These are phyloP conservation scores for Aspergillus bertholletiae DNA, from an alignment of 495 filamentous ascomycete genomes.

Conservation along the genomic window DNA sequence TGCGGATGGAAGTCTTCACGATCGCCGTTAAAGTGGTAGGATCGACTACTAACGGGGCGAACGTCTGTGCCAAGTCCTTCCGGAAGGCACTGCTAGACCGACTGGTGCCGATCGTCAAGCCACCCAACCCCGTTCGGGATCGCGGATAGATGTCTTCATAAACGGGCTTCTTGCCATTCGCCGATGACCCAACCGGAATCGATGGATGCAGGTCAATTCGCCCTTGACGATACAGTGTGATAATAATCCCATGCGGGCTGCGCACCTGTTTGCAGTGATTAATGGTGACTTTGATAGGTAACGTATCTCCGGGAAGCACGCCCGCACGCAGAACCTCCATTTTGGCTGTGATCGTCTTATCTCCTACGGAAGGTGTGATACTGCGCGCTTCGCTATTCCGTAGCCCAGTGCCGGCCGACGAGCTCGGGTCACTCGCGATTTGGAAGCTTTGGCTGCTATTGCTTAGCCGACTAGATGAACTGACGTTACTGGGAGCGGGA, in stretches of 20 bases:
- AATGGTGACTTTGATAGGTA: constrained; percentile 76
- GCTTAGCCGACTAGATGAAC: constrained; percentile 58
- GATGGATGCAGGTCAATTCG: constrained; percentile 84
- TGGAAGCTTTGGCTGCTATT: constrained; percentile 56
- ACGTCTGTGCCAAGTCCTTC: constrained; percentile 86
- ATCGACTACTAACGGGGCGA: constrained; percentile 82
- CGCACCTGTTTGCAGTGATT: constrained; percentile 83
- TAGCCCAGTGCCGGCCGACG: constrained; percentile 32
- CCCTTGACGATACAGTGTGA: constrained; percentile 88
- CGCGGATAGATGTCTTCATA: constrained; percentile 84
- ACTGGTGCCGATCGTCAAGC: constrained; percentile 74
- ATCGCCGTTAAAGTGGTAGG: constrained; percentile 70
- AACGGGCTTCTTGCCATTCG: constrained; percentile 59
- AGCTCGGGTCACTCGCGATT: constrained; percentile 35
- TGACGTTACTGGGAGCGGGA: constrained; percentile 60
- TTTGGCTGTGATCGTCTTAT: constrained; percentile 81
- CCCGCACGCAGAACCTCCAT: constrained; percentile 79
- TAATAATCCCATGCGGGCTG: constrained; percentile 86
- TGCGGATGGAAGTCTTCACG: constrained; percentile 74
- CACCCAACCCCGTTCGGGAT: constrained; percentile 67
- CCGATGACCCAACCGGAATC: constrained; percentile 56
- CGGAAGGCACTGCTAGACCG: constrained; percentile 84
- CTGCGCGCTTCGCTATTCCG: constrained; percentile 43
- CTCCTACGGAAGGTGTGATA: constrained; percentile 36
- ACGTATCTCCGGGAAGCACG: constrained; percentile 77